A percentile compares a stretch with the other conserved stretches of the same genome.
Conservation (phyloP, 805 yeast genomes). For the Starmera amethionina region DNA sequence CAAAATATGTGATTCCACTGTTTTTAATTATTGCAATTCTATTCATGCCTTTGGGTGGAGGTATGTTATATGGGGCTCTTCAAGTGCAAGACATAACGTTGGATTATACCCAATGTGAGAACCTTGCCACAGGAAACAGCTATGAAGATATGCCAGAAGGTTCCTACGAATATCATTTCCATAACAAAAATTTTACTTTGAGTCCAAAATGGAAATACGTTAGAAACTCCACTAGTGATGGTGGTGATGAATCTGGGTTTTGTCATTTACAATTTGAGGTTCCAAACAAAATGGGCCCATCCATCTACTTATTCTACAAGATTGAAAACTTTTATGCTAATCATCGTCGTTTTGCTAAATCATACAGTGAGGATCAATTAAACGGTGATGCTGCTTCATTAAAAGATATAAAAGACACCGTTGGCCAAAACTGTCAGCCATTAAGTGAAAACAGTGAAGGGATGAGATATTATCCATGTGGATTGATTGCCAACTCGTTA, state of each 20-base stretch:
- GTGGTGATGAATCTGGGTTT: slow-evolving; percentile 38
- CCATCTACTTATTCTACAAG: slow-evolving; percentile 70
- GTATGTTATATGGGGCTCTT: slow-evolving; percentile 59
- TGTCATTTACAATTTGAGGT: slow-evolving; percentile 70
- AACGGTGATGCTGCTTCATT: slow-evolving; percentile 62
- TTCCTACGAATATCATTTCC: slow-evolving; percentile 50
- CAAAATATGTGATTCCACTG: slow-evolving; percentile 78
- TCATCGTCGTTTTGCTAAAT: slow-evolving; percentile 87
- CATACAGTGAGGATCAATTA: slow-evolving; percentile 79
- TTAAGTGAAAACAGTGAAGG: slow-evolving; percentile 43
- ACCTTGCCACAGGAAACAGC: slow-evolving; percentile 32
- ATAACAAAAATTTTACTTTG: slow-evolving; percentile 22
- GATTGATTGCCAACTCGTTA: slow-evolving; percentile 70
- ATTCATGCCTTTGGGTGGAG: slow-evolving; percentile 86
- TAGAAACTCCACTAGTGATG: slow-evolving; percentile 31
- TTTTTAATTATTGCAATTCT: slow-evolving; percentile 66
- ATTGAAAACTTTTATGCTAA: slow-evolving; percentile 88
- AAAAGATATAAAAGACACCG: slow-evolving; percentile 36
- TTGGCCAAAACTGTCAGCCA: slow-evolving; percentile 55
- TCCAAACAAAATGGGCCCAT: slow-evolving; percentile 63
- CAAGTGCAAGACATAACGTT: slow-evolving; percentile 63
- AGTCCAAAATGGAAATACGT: slow-evolving; percentile 62
- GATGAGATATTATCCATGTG: slow-evolving; percentile 70
- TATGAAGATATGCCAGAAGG: slow-evolving; percentile 47
- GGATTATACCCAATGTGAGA: slow-evolving; percentile 66